Base-by-base conservation (phyloP, 208 protist species). In the Trypanosoma congolense region DNA sequence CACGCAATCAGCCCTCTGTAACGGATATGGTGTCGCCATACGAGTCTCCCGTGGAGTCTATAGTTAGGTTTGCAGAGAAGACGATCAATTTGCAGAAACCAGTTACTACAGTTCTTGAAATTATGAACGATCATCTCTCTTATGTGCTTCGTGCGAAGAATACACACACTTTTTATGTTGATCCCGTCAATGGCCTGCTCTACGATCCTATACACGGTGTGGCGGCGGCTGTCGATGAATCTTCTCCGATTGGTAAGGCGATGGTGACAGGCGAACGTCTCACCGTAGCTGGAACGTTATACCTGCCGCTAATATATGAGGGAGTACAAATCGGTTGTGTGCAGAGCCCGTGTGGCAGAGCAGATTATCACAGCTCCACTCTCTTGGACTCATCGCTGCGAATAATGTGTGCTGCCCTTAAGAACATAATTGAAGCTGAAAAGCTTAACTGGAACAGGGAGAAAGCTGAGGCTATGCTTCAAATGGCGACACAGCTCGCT, bases 401-500 rank as follows among this genome's bases (percentile, higher is more conserved):
- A 10, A 43, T 63, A 29, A 47, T 65, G 19, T 68, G 57, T 38
- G 25, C 36, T 10, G 52, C 54, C 14, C 35, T 76, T 12, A 56
- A 66, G 4, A 76, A 71, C 40, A 53, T 52, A 25, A 70, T 52
- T 26, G 36, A 50, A 40, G 31, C 51, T 3, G 54, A 71, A 26
- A 56, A 40, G 40, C 10, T 73, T 19, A 56, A 61, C 6, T 70
- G 49, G 60, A 77, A 71, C 22, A 69, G 66, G 21, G 70, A 85
- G 28, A 83, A 86, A 64, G 71, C 75, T 2, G 80, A 87, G 43
- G 83, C 80, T 47, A 91, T 91, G 83, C 67, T 91, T 50, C 64
- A 42, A 29, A 92, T 92, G 84, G 84, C 79, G 43, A 86, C 83
- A 29, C 83, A 82, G 26, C 71, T 91, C 22, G 78, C 83, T 33